Evolutionary conservation across 2,329 filamentous ascomycete species (phyloP), one percentile per base, ranked within the genome.

Genomic region (Fusarium neocosmosporiellum): DNA sequence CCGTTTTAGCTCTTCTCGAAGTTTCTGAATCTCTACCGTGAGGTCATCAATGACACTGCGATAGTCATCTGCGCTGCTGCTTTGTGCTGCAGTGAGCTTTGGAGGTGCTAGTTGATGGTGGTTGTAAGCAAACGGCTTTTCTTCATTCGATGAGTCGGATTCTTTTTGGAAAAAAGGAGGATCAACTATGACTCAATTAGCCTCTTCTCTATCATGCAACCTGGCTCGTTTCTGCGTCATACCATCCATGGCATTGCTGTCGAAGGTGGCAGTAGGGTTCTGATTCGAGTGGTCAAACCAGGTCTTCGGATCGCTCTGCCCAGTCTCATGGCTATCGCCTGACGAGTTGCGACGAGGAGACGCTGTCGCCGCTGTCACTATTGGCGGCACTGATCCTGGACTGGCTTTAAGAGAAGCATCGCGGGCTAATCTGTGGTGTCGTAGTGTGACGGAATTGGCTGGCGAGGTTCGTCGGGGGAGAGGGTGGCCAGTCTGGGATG

Each of bases 21-120:
- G 81, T 59, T 90, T 91, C 79, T 94, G 93, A 79, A 96, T 97
- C 78, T 95, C 92, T 29, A 97, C 85, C 0, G 94, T 97, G 66
- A 97, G 82, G 78, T 97, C 94, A 76, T 97, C 94, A 55, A 97
- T 97, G 18, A 97, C 93, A 73, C 92, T 92, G 54, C 94, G 88
- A 68, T 91, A 95, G 64, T 95, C 94, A 65, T 93, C 93, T 31
- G 89, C 90, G 59, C 91, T 92, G 78, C 89, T 93, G 77, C 83
- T 89, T 22, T 81, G 88, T 4, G 83, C 82, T 39, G 79, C 66
- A 0, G 78, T 76, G 5, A 81, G 81, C 9, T 80, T 81, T 0
- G 82, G 73, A 0, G 75, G 79, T 4, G 43, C 74, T 20, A 69
- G 75, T 55, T 70, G 34, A 37, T 37, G 70, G 34, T 78, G 67